A percentile compares a stretch with the other conserved stretches of the same genome.
Evolutionary conservation across 2,329 filamentous ascomycete genomes (phyloP).

Genomic region (Colletotrichum lini): DNA sequence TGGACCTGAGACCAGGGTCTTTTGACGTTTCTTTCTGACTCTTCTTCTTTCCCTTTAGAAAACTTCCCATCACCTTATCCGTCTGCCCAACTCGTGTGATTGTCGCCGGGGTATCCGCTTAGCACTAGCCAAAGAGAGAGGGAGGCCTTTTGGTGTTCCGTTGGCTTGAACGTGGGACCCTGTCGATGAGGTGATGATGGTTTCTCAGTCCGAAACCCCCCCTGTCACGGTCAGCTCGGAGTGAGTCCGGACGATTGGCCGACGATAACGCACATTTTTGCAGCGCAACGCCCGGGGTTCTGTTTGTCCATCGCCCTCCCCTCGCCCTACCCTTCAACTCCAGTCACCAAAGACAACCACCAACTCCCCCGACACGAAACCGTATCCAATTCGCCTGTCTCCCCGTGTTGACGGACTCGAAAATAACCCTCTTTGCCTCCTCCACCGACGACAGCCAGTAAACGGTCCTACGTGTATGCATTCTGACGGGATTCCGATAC

Average conservation of each 20-base stretch:
- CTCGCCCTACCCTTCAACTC: too few species aligned
- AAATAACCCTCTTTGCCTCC: constrained; percentile 16
- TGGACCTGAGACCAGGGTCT: constrained; percentile 9
- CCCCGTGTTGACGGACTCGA: constrained; percentile 15
- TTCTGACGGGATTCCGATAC: constrained; percentile 38
- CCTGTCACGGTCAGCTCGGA: constrained; percentile 27
- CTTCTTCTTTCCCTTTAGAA: background rate
- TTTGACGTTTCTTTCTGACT: constrained; percentile 5
- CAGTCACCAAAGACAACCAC: too few species aligned
- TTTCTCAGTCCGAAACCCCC: background rate
- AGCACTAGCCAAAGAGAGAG: background rate
- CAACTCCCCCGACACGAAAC: constrained; percentile 1
- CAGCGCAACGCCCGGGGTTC: constrained; percentile 30
- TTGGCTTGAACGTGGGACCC: background rate
- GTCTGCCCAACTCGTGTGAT: background rate
- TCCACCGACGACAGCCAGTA: constrained; percentile 24
- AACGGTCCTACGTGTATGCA: constrained; percentile 29
- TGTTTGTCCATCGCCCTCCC: background rate
- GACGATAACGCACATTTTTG: constrained; percentile 28
- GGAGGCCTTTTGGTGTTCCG: background rate
- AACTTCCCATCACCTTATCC: background rate
- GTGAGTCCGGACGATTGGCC: constrained; percentile 35
- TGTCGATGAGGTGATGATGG: background rate
- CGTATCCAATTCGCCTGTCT: background rate
- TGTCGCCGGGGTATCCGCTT: background rate